Evolutionary conservation across 2,329 filamentous ascomycete species (phyloP), one percentile per base, ranked within the genome.

Genomic region (Neurospora crassa): DNA sequence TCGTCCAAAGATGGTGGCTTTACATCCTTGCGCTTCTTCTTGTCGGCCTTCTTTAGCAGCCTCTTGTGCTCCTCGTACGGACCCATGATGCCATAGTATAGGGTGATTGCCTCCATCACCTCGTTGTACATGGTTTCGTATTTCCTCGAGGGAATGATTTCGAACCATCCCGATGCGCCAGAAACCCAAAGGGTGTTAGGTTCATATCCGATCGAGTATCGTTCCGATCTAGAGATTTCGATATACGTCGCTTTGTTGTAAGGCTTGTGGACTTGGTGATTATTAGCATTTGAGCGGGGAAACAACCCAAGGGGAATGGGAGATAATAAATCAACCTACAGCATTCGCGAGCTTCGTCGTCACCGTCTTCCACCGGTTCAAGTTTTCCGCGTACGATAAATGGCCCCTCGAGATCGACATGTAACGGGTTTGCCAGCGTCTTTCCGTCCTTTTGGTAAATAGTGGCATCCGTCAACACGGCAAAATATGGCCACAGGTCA

Each of bases 111-210:
- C 77, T 91, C 85, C 69, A 86, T 83, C 84, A 91, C 91, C 68
- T 84, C 82, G 40, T 85, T 80, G 78, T 87, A 90, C 40, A 88
- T 87, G 6, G 80, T 75, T 69, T 81, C 80, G 78, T 92, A 94
- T 2, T 80, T 78, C 11, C 82, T 77, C n/a, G 86, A 82, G 1
- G 91, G 90, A 41, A 82, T 82, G 59, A 93, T 84, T 76, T 90
- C 87, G 77, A 88, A 92, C 90, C 90, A 93, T 67, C 90, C 91
- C 14, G 89, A 86, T 70, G 83, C 79, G 45, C 89, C 89, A 40
- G 84, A 83, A 1, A 90, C 88, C 91, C 91, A 93, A 40, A 87
- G 83, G 4, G 87, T 83, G 20, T 83, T 82, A 0, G 84, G 84
- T 69, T 87, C 84, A 16, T 82, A 80, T 67, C 86, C 86, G 41